Evolutionary conservation across 179 eudicot species (phyloP).

Genomic region (Silene vulgaris): DNA sequence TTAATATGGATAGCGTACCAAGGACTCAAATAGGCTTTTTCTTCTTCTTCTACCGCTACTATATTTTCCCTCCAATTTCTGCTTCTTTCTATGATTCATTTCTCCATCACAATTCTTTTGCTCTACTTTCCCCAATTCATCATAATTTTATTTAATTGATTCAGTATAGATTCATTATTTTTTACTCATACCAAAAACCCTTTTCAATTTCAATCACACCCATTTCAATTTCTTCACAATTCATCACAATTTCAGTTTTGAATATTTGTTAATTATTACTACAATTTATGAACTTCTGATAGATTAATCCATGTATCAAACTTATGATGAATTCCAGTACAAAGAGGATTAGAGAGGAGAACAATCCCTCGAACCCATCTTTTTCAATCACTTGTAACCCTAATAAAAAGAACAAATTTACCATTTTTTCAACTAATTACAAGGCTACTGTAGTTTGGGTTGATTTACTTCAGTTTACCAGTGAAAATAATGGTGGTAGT

Average conservation of each 20-base stretch:
- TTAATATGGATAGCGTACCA: too few species aligned
- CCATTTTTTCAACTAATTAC: background rate
- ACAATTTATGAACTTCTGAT: too few species aligned
- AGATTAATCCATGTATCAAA: background rate
- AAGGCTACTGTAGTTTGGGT: conserved; percentile 23
- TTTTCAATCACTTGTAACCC: background rate
- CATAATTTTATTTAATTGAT: too few species aligned
- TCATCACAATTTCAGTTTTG: background rate
- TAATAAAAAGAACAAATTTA: conserved; percentile 18
- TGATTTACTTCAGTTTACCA: conserved; percentile 26
- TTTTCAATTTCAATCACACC: background rate
- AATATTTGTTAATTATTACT: too few species aligned
- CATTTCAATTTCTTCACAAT: background rate
- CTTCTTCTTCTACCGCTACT: too few species aligned
- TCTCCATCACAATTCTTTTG: too few species aligned
- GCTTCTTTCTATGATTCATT: too few species aligned
- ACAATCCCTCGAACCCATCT: background rate
- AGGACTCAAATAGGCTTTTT: too few species aligned
- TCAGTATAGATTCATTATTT: background rate
- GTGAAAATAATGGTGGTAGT: conserved; percentile 16
- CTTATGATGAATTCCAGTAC: conserved; percentile 21
- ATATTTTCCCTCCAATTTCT: too few species aligned
- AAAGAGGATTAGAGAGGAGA: conserved; percentile 18
- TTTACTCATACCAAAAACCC: background rate
- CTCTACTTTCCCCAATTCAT: too few species aligned